Evolutionary conservation across 106 monocot genomes (phyloP), one percentile per base, ranked within the genome.

Genomic region (Phalaenopsis equestris): DNA sequence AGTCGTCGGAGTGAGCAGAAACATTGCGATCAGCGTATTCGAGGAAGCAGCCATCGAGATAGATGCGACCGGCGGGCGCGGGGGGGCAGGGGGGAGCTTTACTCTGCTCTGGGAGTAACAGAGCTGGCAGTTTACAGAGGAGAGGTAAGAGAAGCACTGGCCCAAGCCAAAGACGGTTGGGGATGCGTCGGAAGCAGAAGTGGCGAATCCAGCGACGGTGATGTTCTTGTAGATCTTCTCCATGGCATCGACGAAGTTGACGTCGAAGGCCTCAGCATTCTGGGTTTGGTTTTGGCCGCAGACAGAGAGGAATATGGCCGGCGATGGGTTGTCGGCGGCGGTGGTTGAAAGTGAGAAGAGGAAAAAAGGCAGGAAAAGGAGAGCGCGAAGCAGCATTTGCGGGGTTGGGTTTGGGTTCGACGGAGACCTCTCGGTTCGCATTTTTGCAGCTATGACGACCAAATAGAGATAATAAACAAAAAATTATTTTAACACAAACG

Each of bases 121-220:
- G 76, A 84, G 79, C 82, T 82, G 84, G 80, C 87, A 84, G 57
- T 82, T 52, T 39, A 82, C 73, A 14, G 70, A 23, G 73, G 87
- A 82, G 80, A 87, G 87, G 77, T 87, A 82, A 18, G 30, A 8
- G 82, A 82, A 84, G 79, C 87, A 87, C 82, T 87, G 84, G 75
- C 79, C 84, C 10, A 84, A 58, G 79, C 79, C 82, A 76, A 58
- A 87, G 24, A 82, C 87, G 36, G 82, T 67, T 15, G 36, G 16
- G 23, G 4, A 1, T 45, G 64, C 3, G 21, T 41, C 45, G 52
- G 82, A 86, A 21, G 48, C 23, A 37, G 84, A 55, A 23, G 30
- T 10, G 3, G 84, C 84, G 73, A 77, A 82, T 58, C 82, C 79
- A 23, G 19, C 6, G 1, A 2, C 18, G 45, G 87, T 75, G 41